Evolutionary conservation across 177 flowering plant genomes (phyloP), one percentile per base, ranked within the genome.

Genomic region (Telopea speciosissima): DNA sequence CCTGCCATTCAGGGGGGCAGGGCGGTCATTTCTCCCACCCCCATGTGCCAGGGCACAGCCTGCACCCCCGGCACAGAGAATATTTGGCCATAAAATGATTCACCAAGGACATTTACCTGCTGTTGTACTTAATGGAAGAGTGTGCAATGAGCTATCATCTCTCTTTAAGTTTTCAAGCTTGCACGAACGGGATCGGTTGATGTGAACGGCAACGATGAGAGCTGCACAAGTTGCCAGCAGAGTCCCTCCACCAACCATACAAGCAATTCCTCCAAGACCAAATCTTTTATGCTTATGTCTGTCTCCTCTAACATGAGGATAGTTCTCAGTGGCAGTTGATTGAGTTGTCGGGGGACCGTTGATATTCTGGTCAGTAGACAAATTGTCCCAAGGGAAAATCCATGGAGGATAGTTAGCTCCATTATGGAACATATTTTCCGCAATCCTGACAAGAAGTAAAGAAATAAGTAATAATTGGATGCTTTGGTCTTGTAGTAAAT

Each of bases 311-410:
- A 23, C 60, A 63, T 79, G 66, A 58, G 93, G 90, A 73, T 80
- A 75, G 73, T 75, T 83, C 75, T 77, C 84, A 16, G 89, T 74
- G 61, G 92, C 93, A 81, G 81, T 92, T 23, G 92, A 81, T 74
- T 89, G 76, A 62, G 84, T 71, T 65, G 87, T 78, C 59, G 91
- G 88, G 5, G 84, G 86, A 63, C 74, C 76, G 40, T 66, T 74
- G 62, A 82, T 79, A 70, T 88, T 85, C 52, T 70, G 79, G 24
- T 72, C 79, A 61, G 19, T 45, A 3, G 89, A 81, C 16, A 74
- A n/a, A 63, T 23, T 69, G 16, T 82, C 86, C 24, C 72, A 65
- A 62, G 91, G 96, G 65, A 84, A 85, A 56, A 66, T 66, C 96
- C 93, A 89, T 1, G 93, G 89, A 49, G 81, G 85, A 78, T 80